Conservation (phyloP, 2,329 filamentous ascomycete genomes). For the Ophiostoma montium region DNA sequence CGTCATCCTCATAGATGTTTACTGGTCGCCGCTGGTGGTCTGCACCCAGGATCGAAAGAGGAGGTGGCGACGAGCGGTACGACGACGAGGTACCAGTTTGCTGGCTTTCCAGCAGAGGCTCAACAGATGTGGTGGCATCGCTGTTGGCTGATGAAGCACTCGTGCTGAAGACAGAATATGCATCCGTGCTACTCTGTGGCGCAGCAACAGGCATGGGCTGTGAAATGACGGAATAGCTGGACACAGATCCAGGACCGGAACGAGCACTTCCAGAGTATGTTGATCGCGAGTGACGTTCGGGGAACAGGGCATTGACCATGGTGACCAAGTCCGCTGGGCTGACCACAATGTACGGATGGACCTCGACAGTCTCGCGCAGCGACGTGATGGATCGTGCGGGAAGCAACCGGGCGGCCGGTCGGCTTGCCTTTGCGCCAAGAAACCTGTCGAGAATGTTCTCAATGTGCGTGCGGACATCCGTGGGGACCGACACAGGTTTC, state of each 20-base stretch:
- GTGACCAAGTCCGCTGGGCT: constrained; percentile 68
- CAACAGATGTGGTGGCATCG: constrained; percentile 51
- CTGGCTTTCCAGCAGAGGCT: constrained; percentile 46
- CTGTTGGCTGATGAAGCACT: constrained; percentile 60
- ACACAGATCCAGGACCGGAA: constrained; percentile 54
- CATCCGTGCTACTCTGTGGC: constrained; percentile 45
- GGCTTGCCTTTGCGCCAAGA: constrained; percentile 34
- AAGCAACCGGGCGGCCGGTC: constrained; percentile 43
- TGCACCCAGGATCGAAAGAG: constrained; percentile 16
- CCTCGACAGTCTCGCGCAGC: constrained; percentile 60
- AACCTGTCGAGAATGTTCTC: constrained; percentile 58
- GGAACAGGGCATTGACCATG: constrained; percentile 71
- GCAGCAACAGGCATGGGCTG: constrained; percentile 51
- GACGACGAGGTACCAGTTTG: constrained; percentile 32
- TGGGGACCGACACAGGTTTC: constrained; percentile 43
- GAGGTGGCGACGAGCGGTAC: constrained; percentile 38
- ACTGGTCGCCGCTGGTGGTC: constrained; percentile 26
- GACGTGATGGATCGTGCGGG: constrained; percentile 60
- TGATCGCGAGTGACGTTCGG: constrained; percentile 53
- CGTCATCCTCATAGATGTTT: constrained; percentile 48
- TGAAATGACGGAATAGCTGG: constrained; percentile 52
- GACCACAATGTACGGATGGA: constrained; percentile 67
- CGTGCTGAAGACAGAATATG: constrained; percentile 56
- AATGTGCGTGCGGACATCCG: constrained; percentile 52
- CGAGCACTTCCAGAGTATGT: constrained; percentile 45